These are phyloP conservation scores for Fusarium buharicum DNA, from an alignment of 2,329 filamentous ascomycete species.

Conservation along the genomic window DNA sequence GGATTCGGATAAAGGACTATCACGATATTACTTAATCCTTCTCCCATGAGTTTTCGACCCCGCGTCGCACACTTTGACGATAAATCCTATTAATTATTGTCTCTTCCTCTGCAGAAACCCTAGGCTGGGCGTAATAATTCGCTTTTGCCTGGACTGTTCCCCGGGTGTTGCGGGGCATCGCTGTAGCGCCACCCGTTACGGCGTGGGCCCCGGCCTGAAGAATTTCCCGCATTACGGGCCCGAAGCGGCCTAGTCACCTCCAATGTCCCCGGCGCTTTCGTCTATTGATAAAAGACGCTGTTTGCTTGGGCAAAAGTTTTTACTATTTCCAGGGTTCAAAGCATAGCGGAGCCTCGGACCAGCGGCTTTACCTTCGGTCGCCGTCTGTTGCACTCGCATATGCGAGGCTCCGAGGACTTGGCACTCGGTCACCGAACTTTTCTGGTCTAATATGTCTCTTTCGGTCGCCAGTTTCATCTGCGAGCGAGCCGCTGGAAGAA, in stretches of 20 bases:
- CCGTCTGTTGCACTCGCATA: conserved; percentile 38
- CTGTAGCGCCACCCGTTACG: conserved; percentile 33
- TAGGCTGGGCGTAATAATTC: conserved; percentile 25
- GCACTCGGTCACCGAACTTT: conserved; percentile 44
- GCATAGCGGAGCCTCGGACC: conserved; percentile 36
- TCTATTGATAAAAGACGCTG: conserved; percentile 37
- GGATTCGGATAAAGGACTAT: not conserved
- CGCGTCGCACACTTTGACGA: conserved; percentile 7
- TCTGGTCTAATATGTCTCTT: conserved; percentile 4
- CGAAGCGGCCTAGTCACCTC: conserved; percentile 37
- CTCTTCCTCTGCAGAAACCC: conserved; percentile 9
- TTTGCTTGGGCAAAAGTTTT: conserved; percentile 34
- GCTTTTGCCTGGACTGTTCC: conserved; percentile 32
- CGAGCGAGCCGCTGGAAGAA: conserved; percentile 22
- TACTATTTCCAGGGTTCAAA: conserved; percentile 18
- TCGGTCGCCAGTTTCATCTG: conserved; percentile 24
- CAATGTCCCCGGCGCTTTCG: conserved; percentile 30
- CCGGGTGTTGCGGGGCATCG: conserved; percentile 31
- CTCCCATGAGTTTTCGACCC: conserved; percentile 7
- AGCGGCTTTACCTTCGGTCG: conserved; percentile 47
- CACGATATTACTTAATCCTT: conserved; percentile 1
- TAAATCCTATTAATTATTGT: not conserved
- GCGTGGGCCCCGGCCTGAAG: conserved; percentile 40
- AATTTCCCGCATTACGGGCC: conserved; percentile 43
- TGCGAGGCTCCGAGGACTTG: conserved; percentile 39